Evolutionary conservation across 2,329 filamentous ascomycete species (phyloP).

Genomic region (Cryphonectria radicalis): DNA sequence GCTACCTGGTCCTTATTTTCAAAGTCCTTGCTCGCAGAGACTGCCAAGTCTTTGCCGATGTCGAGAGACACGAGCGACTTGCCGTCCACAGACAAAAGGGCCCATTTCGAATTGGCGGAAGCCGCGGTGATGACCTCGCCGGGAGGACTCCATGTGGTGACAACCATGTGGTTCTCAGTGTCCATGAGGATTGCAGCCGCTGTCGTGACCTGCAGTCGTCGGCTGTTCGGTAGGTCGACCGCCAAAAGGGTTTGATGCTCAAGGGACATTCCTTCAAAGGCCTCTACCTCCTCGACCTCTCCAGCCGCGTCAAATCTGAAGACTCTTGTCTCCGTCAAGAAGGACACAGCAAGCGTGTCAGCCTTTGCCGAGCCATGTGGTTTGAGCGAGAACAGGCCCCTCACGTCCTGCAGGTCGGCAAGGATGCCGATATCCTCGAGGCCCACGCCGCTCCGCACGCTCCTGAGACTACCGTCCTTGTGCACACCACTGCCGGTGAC

Average conservation of each 20-base stretch:
- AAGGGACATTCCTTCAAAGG: constrained; percentile 73
- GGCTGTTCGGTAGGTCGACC: constrained; percentile 64
- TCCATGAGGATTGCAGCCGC: constrained; percentile 66
- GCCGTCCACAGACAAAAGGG: constrained; percentile 78
- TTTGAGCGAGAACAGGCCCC: constrained; percentile 72
- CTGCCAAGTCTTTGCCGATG: constrained; percentile 60
- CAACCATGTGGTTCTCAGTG: constrained; percentile 56
- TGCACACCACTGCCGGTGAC: constrained; percentile 92
- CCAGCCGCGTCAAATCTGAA: constrained; percentile 77
- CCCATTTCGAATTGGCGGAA: constrained; percentile 71
- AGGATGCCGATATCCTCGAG: constrained; percentile 85
- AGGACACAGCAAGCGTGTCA: constrained; percentile 80
- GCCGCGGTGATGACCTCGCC: constrained; percentile 73
- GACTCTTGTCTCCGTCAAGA: constrained; percentile 80
- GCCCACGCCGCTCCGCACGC: constrained; percentile 90
- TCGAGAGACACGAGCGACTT: constrained; percentile 72
- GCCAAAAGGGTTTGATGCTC: constrained; percentile 73
- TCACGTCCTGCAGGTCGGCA: constrained; percentile 75
- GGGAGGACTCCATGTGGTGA: constrained; percentile 61
- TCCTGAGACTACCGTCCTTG: constrained; percentile 84
- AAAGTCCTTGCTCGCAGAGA: constrained; percentile 64
- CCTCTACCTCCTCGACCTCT: constrained; percentile 84
- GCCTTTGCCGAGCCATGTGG: constrained; percentile 52
- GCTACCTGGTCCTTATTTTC: constrained; percentile 76
- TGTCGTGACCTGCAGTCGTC: constrained; percentile 77